These are phyloP conservation scores for Vinca major DNA, from an alignment of 305 asterid genomes.

Conservation along the genomic window DNA sequence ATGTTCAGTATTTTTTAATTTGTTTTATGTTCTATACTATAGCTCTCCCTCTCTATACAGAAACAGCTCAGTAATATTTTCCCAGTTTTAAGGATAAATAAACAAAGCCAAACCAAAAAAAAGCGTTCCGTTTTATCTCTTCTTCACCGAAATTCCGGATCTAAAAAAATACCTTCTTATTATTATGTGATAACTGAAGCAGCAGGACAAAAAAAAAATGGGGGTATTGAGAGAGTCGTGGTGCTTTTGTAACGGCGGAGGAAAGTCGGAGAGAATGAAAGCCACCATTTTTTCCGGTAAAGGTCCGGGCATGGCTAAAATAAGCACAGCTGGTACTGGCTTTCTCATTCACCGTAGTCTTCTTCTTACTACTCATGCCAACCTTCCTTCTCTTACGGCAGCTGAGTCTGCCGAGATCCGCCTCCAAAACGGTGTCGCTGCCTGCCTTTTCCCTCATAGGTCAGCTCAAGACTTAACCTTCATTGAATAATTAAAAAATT, in stretches of 20 bases:
- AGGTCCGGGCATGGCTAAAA: slow-evolving; percentile 67
- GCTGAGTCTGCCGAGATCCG: slow-evolving; percentile 94
- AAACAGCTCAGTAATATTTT: too few species aligned
- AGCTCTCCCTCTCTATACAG: too few species aligned
- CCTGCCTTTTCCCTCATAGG: slow-evolving; percentile 87
- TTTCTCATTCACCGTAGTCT: slow-evolving; percentile 92
- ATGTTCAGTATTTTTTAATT: too few species aligned
- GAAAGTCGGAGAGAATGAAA: slow-evolving; percentile 83
- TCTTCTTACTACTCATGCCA: slow-evolving; percentile 79
- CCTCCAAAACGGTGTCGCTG: slow-evolving; percentile 58
- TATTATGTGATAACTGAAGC: too few species aligned
- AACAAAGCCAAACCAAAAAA: too few species aligned
- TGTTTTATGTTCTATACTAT: too few species aligned
- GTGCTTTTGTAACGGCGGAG: slow-evolving; percentile 96
- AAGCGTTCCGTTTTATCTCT: too few species aligned
- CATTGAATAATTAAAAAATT: neutral
- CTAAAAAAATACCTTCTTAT: too few species aligned
- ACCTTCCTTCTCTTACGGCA: slow-evolving; percentile 67
- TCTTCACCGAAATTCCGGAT: too few species aligned
- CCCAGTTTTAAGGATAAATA: too few species aligned
- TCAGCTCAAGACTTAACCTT: slow-evolving; percentile 11
- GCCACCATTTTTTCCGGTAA: slow-evolving; percentile 70
- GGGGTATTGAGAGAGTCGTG: slow-evolving; percentile 71
- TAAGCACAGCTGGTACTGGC: slow-evolving; percentile 60
- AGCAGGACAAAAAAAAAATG: slow-evolving; percentile 27